phyloP scores from a whole-genome alignment of 2,329 filamentous ascomycete genomes.

The Curvularia lunata region DNA sequence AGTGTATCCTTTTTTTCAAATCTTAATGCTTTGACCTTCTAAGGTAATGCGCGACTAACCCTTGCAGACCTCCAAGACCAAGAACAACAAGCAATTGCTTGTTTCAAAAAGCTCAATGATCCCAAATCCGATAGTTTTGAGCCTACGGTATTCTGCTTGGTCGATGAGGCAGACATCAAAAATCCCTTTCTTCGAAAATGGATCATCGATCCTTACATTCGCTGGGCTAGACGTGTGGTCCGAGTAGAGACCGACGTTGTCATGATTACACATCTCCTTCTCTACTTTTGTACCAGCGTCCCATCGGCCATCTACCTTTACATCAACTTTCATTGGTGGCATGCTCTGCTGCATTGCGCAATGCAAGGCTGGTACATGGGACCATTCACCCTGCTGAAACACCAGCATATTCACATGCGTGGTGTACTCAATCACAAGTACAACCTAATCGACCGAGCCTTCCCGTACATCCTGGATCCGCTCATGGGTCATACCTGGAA shows the following conservation, averaged over 20 bases:
- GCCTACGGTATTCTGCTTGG: slow-evolving; percentile 61
- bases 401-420: slow-evolving; percentile 81
- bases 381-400: slow-evolving; percentile 80
- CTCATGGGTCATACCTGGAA: slow-evolving; percentile 86
- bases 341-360: slow-evolving; percentile 68
- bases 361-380: slow-evolving; percentile 74
- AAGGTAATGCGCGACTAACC: background rate
- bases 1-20: background rate
- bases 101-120: slow-evolving; percentile 59
- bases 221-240: slow-evolving; percentile 62
- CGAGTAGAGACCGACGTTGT: slow-evolving; percentile 75
- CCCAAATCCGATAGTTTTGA: slow-evolving; percentile 57
- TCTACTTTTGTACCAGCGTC: slow-evolving; percentile 73
- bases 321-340: slow-evolving; percentile 69
- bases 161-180: slow-evolving; percentile 58
- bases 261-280: slow-evolving; percentile 76
- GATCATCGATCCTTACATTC: slow-evolving; percentile 66
- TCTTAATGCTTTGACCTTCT: background rate
- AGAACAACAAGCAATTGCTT: slow-evolving; percentile 49
- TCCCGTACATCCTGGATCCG: slow-evolving; percentile 77
- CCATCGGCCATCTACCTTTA: slow-evolving; percentile 72
- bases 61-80: slow-evolving; percentile 37
- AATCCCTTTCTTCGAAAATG: slow-evolving; percentile 49
- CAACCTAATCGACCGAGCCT: slow-evolving; percentile 65
- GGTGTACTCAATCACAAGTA: slow-evolving; percentile 67